Conservation (phyloP, 805 yeast genomes). For the Clavispora phyllophila region DNA sequence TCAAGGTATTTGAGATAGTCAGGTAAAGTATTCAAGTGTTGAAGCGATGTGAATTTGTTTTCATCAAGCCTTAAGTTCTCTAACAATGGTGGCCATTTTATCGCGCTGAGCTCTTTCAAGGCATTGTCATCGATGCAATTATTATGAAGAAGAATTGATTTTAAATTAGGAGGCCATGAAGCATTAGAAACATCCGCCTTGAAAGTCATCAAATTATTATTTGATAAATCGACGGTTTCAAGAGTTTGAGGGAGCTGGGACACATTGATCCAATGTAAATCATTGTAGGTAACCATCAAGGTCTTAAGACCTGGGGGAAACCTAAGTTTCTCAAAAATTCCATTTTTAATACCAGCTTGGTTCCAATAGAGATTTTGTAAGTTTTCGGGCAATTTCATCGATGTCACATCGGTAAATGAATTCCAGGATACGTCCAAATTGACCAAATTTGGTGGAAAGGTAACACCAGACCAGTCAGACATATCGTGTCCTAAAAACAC, state of each 20-base stretch:
- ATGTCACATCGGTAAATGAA: slow-evolving; percentile 17
- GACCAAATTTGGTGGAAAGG: slow-evolving; percentile 21
- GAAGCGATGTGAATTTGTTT: slow-evolving; percentile 19
- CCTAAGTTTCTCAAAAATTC: slow-evolving; percentile 3
- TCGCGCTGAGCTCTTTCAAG: slow-evolving; percentile 12
- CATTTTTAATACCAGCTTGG: slow-evolving; percentile 18
- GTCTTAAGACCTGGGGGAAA: slow-evolving; percentile 22
- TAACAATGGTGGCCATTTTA: slow-evolving; percentile 22
- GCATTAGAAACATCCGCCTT: slow-evolving; percentile 2
- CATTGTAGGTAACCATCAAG: slow-evolving; percentile 31
- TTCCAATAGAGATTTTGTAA: slow-evolving; percentile 29
- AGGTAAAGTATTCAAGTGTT: slow-evolving; percentile 17
- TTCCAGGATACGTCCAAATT: slow-evolving; percentile 37
- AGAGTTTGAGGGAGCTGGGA: slow-evolving; percentile 23
- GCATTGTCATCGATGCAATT: slow-evolving; percentile 18
- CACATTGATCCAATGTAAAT: slow-evolving; percentile 18
- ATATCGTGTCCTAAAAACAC: slow-evolving; percentile 31
- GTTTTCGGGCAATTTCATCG: slow-evolving; percentile 19
- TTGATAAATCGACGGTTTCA: slow-evolving; percentile 26
- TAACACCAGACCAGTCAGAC: slow-evolving; percentile 22
- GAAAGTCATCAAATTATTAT: slow-evolving; percentile 17
- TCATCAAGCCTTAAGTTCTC: slow-evolving; percentile 19
- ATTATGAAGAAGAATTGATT: slow-evolving; percentile 19
- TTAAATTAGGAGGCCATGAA: slow-evolving; percentile 24
- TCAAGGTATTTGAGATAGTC: slow-evolving; percentile 20